Percentiles rank a stretch among this genome's conserved stretches.
Evolutionary conservation across 108 stramenopile genomes (phyloP).

Genomic region (Bacterosira constricta): DNA sequence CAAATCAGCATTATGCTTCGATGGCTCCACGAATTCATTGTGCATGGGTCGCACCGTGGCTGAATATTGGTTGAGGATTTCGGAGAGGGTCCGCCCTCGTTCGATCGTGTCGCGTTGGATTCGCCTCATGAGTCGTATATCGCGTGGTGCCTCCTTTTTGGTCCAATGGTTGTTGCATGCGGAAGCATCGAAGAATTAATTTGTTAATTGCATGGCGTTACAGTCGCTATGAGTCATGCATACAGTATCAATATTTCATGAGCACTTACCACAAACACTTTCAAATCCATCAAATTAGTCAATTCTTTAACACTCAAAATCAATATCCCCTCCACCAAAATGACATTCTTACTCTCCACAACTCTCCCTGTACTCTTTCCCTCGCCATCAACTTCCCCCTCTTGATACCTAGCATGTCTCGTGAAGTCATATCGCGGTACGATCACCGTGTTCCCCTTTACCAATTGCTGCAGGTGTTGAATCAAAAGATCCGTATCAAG

Average conservation of each 20-base stretch:
- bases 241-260: neutral
- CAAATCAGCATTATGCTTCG: constrained; percentile 87
- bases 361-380: constrained; percentile 36
- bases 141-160: constrained; percentile 87
- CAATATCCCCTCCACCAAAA: constrained; percentile 93
- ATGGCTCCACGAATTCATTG: constrained; percentile 89
- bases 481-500: constrained; percentile 91
- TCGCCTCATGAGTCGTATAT: constrained; percentile 86
- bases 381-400: constrained; percentile 45
- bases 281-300: constrained; percentile 83
- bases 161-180: too few species aligned
- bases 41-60: constrained; percentile 95
- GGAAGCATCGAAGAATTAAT: too few species aligned
- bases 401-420: constrained; percentile 75
- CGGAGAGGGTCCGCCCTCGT: constrained; percentile 77
- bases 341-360: constrained; percentile 67
- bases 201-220: too few species aligned
- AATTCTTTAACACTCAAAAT: constrained; percentile 83
- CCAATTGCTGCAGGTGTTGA: constrained; percentile 74
- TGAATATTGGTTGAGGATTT: constrained; percentile 86
- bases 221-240: neutral
- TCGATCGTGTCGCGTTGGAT: constrained; percentile 85
- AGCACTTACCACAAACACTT: constrained; percentile 90
- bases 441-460: constrained; percentile 65
- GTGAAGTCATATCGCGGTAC: constrained; percentile 94